Evolutionary conservation across 192 early-diverging fungal genomes (phyloP), one percentile per base, ranked within the genome.

Genomic region (Chytriomyces sp.): DNA sequence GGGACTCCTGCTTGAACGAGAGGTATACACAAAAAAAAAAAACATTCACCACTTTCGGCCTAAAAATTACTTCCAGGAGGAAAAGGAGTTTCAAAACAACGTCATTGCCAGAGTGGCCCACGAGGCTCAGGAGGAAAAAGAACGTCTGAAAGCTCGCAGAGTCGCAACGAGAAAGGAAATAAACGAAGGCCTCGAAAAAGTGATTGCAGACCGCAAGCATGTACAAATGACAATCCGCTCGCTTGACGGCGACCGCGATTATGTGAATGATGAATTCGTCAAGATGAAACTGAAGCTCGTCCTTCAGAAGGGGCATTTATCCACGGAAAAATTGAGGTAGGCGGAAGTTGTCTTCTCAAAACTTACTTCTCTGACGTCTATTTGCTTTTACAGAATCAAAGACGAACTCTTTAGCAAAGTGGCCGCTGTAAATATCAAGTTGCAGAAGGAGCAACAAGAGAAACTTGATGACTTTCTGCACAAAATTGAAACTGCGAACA

Each of bases 281-380:
- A 33, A 76, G 52, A 81, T 84, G 79, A 78, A 84, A 56, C 1
- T 31, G 4, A 37, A 75, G 12, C 58, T 84, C 55, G 69, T 19
- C 8, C 52, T 64, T 0, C 54, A 71, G 28, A 74, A 75, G 12
- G 78, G 77, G 69, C 33, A 80, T 0, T 39, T 58, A 17, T 63
- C 78, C 44, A 19, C 8, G 6, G 17, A 52, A 53, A 64, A 49
- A 19, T 59, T 62, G 19, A 40, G 55, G 26, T 70, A n/a, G 6
- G 25, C 30, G 52, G n/a, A n/a, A n/a, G n/a, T 70, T 41, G 12
- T 38, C 28, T 63, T 14, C 10, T 49, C 41, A 12, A 56, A 12
- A 10, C 36, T 3, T 14, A 25, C 39, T 37, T 63, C 38, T 22
- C 22, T 59, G 17, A 41, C n/a, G 22, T 7, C 49, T 14, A 14